Evolutionary conservation across 2,329 filamentous ascomycete genomes (phyloP).

Genomic region (Paraphaeosphaeria sporulosa): DNA sequence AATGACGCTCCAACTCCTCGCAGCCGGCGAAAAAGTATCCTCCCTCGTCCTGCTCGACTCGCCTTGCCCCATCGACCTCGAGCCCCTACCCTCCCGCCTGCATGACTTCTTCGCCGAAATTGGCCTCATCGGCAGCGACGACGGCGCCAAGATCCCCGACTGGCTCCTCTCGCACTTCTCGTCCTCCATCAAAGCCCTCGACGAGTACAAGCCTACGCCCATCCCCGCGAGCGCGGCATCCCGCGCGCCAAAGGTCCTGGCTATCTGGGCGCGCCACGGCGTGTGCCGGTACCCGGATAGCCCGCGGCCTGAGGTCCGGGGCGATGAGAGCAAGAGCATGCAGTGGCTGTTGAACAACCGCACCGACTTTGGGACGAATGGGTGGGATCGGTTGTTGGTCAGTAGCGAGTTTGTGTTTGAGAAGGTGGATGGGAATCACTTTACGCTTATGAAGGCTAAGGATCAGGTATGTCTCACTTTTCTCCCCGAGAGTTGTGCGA

Average conservation of each 20-base stretch:
- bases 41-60: conserved; percentile 40
- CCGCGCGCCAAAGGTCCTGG: conserved; percentile 51
- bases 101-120: conserved; percentile 59
- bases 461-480: conserved; percentile 11
- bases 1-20: conserved; percentile 29
- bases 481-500: background rate
- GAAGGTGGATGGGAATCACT: conserved; percentile 51
- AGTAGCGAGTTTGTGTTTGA: conserved; percentile 29
- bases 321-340: conserved; percentile 57
- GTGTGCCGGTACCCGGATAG: conserved; percentile 46
- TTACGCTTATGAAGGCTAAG: conserved; percentile 48
- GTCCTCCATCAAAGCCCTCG: conserved; percentile 57
- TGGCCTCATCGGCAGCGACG: conserved; percentile 53
- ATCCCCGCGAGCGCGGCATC: conserved; percentile 32
- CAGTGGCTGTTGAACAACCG: conserved; percentile 58
- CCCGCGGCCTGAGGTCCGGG: conserved; percentile 49
- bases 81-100: conserved; percentile 67
- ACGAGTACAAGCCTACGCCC: conserved; percentile 51
- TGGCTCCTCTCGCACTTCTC: conserved; percentile 62
- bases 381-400: conserved; percentile 55
- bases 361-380: conserved; percentile 56
- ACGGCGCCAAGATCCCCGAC: conserved; percentile 45
- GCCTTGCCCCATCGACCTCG: conserved; percentile 52
- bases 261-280: conserved; percentile 59
- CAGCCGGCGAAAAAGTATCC: conserved; percentile 30